phyloP scores from a whole-genome alignment of 2,329 filamentous ascomycete genomes.

The Penicillium frequentans region DNA sequence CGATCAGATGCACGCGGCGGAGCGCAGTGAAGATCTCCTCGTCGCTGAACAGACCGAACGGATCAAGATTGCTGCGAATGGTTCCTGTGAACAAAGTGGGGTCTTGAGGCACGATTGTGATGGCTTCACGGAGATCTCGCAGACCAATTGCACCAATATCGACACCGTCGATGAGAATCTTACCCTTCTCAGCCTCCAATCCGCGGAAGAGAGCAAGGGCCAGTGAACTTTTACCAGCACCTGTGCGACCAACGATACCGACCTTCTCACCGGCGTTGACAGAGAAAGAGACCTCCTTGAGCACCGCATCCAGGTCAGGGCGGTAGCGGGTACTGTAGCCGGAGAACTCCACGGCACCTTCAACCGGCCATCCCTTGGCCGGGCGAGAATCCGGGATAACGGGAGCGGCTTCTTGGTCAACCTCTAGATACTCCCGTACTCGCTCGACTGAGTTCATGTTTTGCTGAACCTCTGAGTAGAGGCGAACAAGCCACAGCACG shows the following conservation, averaged over 20 bases:
- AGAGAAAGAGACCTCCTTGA: constrained; percentile 81
- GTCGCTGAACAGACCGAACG: constrained; percentile 84
- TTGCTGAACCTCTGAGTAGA: constrained; percentile 94
- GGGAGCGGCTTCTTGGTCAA: constrained; percentile 85
- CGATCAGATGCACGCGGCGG: constrained; percentile 82
- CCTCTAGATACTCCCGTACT: constrained; percentile 93
- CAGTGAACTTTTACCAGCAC: constrained; percentile 93
- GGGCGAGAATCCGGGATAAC: constrained; percentile 78
- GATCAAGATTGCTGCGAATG: constrained; percentile 88
- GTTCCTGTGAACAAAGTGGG: constrained; percentile 89
- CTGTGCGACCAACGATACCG: constrained; percentile 91
- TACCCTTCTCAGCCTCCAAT: constrained; percentile 84
- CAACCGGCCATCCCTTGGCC: constrained; percentile 75
- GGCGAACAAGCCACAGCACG: constrained; percentile 89
- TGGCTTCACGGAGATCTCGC: constrained; percentile 87
- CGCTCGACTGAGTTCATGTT: constrained; percentile 99
- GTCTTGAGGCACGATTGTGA: constrained; percentile 97
- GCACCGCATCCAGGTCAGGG: constrained; percentile 79
- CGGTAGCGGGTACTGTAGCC: constrained; percentile 89
- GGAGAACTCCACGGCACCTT: constrained; percentile 83
- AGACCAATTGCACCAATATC: constrained; percentile 88
- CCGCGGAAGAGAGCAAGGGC: constrained; percentile 91
- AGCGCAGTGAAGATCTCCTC: constrained; percentile 86
- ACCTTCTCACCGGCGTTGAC: constrained; percentile 88
- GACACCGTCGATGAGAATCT: constrained; percentile 87